phyloP scores from a whole-genome alignment of 2,329 filamentous ascomycete genomes.

The Arachnopeziza araneosa region DNA sequence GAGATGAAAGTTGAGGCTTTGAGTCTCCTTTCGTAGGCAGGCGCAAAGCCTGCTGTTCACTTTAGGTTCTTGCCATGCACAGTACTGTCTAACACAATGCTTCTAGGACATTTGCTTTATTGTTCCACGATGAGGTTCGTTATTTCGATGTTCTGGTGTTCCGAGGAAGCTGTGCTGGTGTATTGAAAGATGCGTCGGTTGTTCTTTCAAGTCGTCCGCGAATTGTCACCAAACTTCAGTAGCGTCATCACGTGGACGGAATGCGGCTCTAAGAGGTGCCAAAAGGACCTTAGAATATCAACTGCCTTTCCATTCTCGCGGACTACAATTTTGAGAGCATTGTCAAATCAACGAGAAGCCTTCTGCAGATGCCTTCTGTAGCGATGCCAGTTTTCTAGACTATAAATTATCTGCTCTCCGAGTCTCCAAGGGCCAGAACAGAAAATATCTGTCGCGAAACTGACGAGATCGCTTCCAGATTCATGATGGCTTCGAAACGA shows the following conservation, averaged over 20 bases:
- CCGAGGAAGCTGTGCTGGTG: not conserved
- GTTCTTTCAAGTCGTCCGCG: not conserved
- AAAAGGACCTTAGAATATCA: not conserved
- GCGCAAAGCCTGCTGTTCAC: slow-evolving; percentile 28
- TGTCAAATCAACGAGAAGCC: not conserved
- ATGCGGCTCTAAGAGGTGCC: not conserved
- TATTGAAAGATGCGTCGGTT: not conserved
- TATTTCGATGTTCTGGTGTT: not conserved
- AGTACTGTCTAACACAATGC: not conserved
- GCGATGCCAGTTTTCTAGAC: not conserved
- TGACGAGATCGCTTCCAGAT: not conserved
- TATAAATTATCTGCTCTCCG: not conserved
- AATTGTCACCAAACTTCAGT: not conserved
- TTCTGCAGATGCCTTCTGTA: not conserved
- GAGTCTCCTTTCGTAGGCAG: slow-evolving; percentile 21
- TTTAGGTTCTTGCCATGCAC: slow-evolving; percentile 25
- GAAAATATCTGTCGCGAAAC: not conserved
- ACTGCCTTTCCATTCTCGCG: not conserved
- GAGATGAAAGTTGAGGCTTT: slow-evolving; percentile 2
- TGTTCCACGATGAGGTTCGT: not conserved
- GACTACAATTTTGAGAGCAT: not conserved
- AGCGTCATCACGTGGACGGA: not conserved
- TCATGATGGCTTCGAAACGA: slow-evolving; percentile 84
- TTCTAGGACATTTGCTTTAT: not conserved
- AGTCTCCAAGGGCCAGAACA: not conserved